These are phyloP conservation scores for Mayamaea pseudoterrestris DNA, from an alignment of 108 stramenopile genomes.

Conservation along the genomic window DNA sequence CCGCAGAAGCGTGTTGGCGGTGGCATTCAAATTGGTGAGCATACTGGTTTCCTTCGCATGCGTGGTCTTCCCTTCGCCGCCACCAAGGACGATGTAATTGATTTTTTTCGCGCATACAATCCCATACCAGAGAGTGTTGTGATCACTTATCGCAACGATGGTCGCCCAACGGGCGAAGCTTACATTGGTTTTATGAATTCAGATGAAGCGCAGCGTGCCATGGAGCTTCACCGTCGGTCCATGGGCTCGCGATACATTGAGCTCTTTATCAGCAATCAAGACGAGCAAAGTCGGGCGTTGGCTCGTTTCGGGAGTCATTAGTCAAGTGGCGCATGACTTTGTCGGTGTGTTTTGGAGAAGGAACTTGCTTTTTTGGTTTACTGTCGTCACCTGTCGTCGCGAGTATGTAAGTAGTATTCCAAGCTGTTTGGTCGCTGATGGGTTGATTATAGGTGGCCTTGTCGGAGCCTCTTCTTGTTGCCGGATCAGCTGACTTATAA, in stretches of 20 bases:
- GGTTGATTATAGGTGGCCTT: slow-evolving; percentile 27
- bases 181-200: slow-evolving; percentile 76
- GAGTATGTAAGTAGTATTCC: neutral
- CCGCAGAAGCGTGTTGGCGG: slow-evolving; percentile 49
- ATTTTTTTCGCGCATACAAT: slow-evolving; percentile 81
- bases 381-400: neutral
- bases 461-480: slow-evolving; percentile 25
- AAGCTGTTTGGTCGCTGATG: neutral
- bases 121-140: slow-evolving; percentile 72
- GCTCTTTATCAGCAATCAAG: slow-evolving; percentile 90
- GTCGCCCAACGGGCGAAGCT: slow-evolving; percentile 88
- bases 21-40: slow-evolving; percentile 77
- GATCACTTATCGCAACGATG: slow-evolving; percentile 84
- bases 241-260: slow-evolving; percentile 92
- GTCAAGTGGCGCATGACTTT: too few species aligned
- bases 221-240: slow-evolving; percentile 74
- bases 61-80: slow-evolving; percentile 88
- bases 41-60: slow-evolving; percentile 87
- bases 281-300: slow-evolving; percentile 75
- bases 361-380: neutral
- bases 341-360: too few species aligned
- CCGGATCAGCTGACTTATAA: neutral
- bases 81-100: slow-evolving; percentile 74
- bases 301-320: slow-evolving; percentile 63
- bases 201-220: slow-evolving; percentile 73